Evolutionary conservation across 2,329 filamentous ascomycete species (phyloP), one percentile per base, ranked within the genome.

Genomic region (Phialemoniopsis sp.): DNA sequence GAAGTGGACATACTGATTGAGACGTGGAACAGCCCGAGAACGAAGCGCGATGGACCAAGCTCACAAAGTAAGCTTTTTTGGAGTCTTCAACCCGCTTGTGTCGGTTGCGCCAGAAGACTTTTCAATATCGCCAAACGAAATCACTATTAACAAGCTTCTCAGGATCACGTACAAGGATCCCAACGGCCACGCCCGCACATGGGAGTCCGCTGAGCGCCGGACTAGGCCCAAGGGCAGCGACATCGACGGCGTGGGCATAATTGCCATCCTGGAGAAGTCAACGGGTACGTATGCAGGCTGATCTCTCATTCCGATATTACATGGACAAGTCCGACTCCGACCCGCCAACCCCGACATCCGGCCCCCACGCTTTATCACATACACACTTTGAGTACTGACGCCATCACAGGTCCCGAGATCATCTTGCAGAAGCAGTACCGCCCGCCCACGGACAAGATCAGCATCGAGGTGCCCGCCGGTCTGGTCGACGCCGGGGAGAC

Each of bases 231-330:
- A 68, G 40, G 68, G 61, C 46, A 70, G 70, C 41, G 75, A 78
- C 28, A 80, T 88, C 38, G 85, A 89, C 51, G 84, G 81, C 38
- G 83, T 89, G 13, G 83, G 83, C 43, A 86, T 89, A 41, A 70
- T 87, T 13, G 85, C 83, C 32, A 76, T 89, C 46, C 65, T 89
- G 13, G 65, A 78, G 46, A 74, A 72, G 47, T 57, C 70, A 8
- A 61, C 62, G 1, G 74, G 21, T 26, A 26, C 21, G 73, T 62
- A n/a, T n/a, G n/a, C n/a, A n/a, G n/a, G n/a, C n/a, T 32, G 21
- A 30, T 19, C 31, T 9, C 12, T 34, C 14, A 3, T 19, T 7
- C n/a, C 8, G 13, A 32, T 15, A 18, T 16, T 8, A 5, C 35
- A 15, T n/a, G 17, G 17, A 38, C 6, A 26, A 26, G 6, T 10